These are phyloP conservation scores for Ashbya aceris DNA, from an alignment of 1,139 yeast genomes.

Conservation along the genomic window DNA sequence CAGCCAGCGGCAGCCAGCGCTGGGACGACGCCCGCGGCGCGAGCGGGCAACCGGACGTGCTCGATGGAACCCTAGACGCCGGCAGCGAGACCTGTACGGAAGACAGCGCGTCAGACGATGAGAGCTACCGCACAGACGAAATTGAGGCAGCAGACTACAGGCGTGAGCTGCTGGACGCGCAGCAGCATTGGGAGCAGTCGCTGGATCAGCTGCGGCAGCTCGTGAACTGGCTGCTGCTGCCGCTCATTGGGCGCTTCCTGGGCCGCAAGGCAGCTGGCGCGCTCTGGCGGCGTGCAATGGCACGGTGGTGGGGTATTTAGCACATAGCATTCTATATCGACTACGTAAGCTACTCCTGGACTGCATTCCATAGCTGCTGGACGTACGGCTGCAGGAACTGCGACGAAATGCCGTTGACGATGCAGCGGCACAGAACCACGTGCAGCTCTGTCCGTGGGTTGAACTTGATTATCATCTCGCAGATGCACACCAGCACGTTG, in stretches of 20 bases:
- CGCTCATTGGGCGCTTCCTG: conserved; percentile 49
- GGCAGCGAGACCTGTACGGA: background rate
- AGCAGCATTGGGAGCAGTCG: conserved; percentile 61
- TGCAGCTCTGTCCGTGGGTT: background rate
- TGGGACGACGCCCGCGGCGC: no score
- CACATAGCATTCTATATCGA: background rate
- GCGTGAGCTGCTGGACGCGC: conserved; percentile 32
- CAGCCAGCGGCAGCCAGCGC: no score
- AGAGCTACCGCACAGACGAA: conserved; percentile 13
- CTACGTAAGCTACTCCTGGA: background rate
- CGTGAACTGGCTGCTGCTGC: conserved; percentile 45
- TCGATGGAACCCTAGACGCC: background rate
- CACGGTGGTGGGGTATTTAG: conserved; percentile 10
- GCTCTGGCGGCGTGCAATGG: conserved; percentile 29
- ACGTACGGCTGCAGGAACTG: conserved; percentile 4
- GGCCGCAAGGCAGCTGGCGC: conserved; percentile 44
- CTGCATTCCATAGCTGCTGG: conserved; percentile 1
- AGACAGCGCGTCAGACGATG: conserved; percentile 11
- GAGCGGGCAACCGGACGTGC: background rate
- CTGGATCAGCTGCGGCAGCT: conserved; percentile 44
- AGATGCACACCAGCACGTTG: conserved; percentile 6
- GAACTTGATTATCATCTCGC: conserved; percentile 5
- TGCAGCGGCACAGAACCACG: conserved; percentile 1
- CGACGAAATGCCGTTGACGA: conserved; percentile 3
- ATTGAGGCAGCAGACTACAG: conserved; percentile 11